phyloP scores from a whole-genome alignment of 768 basidiomycete genomes.

The Solioccasus polychromus region DNA sequence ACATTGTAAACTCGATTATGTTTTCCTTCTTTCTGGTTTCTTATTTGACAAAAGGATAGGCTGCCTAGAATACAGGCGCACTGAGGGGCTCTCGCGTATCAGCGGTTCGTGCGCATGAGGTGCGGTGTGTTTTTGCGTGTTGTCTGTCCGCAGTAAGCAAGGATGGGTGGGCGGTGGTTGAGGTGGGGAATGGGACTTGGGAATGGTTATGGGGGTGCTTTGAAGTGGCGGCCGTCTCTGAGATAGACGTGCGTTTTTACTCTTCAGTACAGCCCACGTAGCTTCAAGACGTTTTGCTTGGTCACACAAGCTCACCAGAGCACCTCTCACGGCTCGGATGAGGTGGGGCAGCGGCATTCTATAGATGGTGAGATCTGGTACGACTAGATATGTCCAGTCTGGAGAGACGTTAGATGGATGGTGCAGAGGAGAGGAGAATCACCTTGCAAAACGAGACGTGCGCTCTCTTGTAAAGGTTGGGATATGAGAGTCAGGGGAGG shows the following conservation, averaged over 20 bases:
- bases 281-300: constrained; percentile 11
- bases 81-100: neutral
- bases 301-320: constrained; percentile 9
- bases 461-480: neutral
- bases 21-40: neutral
- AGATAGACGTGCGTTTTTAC: neutral
- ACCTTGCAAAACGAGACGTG: constrained; percentile 19
- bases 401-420: neutral
- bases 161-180: neutral
- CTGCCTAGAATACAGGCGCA: constrained; percentile 1
- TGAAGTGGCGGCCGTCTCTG: neutral
- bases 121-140: too few species aligned
- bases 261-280: constrained; percentile 11
- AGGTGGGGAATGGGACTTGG: neutral
- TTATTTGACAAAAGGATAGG: neutral
- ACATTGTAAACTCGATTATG: too few species aligned
- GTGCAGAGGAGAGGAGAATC: neutral
- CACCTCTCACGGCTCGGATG: constrained; percentile 21
- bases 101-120: too few species aligned
- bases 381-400: constrained; percentile 31
- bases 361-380: constrained; percentile 24
- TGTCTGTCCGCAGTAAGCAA: too few species aligned
- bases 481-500: constrained; percentile 6
- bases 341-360: constrained; percentile 24
- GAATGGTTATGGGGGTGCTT: neutral